These are phyloP conservation scores for Sordariomycetes sp. DNA, from an alignment of 2,329 filamentous ascomycete species.

Conservation along the genomic window DNA sequence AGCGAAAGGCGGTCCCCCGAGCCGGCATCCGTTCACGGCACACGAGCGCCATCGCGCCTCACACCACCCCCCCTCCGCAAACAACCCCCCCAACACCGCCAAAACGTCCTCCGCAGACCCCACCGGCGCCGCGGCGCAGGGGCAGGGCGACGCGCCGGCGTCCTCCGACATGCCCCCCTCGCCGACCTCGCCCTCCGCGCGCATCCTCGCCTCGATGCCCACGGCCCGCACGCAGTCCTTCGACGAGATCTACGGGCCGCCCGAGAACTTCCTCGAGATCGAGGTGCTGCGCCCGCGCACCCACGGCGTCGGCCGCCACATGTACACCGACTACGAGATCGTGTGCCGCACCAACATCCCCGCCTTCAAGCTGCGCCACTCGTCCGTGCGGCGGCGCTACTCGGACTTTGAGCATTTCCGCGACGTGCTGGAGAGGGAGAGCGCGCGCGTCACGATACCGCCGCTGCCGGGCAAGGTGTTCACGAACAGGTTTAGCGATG, in stretches of 20 bases:
- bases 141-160: background rate
- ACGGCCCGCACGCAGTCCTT: conserved; percentile 85
- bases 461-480: conserved; percentile 96
- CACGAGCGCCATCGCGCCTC: background rate
- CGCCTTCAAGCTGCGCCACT: conserved; percentile 90
- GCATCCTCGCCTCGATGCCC: conserved; percentile 55
- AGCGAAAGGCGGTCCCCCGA: too few relatives aligned
- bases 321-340: conserved; percentile 99
- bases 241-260: conserved; percentile 96
- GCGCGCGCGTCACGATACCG: conserved; percentile 87
- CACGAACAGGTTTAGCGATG: conserved; percentile 94
- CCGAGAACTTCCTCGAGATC: conserved; percentile 98
- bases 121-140: background rate
- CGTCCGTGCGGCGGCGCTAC: conserved; percentile 83
- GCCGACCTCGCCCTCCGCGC: conserved; percentile 30
- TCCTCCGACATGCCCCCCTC: conserved; percentile 13
- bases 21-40: background rate
- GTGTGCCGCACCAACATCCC: conserved; percentile 97
- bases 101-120: conserved; percentile 2
- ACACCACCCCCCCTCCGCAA: background rate
- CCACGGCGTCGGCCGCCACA: conserved; percentile 84
- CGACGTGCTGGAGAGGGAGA: conserved; percentile 94
- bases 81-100: background rate
- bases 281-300: conserved; percentile 93
- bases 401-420: conserved; percentile 98